Conservation (phyloP, 164 flowering plant species). For the Saururus chinensis region DNA sequence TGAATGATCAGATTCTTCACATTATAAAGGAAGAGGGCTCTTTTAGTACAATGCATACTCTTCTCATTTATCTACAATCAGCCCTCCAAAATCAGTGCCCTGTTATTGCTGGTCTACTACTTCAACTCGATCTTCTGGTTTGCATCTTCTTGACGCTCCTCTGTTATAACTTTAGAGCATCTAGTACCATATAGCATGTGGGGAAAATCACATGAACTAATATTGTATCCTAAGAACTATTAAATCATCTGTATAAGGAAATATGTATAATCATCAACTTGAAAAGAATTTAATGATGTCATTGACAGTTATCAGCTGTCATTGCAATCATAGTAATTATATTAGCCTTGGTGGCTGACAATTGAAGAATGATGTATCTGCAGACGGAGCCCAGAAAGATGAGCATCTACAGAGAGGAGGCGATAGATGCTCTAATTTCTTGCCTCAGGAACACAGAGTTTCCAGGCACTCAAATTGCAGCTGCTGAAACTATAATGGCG, state of each 20-base stretch:
- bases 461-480: conserved; percentile 48
- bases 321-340: no score
- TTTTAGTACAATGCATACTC: conserved; percentile 62
- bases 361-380: conserved; percentile 5
- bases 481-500: conserved; percentile 59
- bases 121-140: conserved; percentile 83
- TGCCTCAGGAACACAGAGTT: conserved; percentile 51
- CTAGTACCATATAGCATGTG: no score
- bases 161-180: no score
- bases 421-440: conserved; percentile 59
- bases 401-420: conserved; percentile 84
- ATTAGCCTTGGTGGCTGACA: not conserved
- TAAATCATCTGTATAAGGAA: no score
- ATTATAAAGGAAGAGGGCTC: conserved; percentile 63
- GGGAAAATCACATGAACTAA: no score
- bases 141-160: not conserved
- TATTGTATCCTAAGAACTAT: no score
- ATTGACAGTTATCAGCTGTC: no score
- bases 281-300: no score
- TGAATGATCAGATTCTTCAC: conserved; percentile 55
- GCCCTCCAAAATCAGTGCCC: conserved; percentile 52
- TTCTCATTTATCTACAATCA: conserved; percentile 52
- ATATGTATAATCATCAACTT: no score
- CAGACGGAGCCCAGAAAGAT: conserved; percentile 72
- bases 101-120: conserved; percentile 61